phyloP scores from a whole-genome alignment of 805 yeast species.

The Starmerella bacillaris region DNA sequence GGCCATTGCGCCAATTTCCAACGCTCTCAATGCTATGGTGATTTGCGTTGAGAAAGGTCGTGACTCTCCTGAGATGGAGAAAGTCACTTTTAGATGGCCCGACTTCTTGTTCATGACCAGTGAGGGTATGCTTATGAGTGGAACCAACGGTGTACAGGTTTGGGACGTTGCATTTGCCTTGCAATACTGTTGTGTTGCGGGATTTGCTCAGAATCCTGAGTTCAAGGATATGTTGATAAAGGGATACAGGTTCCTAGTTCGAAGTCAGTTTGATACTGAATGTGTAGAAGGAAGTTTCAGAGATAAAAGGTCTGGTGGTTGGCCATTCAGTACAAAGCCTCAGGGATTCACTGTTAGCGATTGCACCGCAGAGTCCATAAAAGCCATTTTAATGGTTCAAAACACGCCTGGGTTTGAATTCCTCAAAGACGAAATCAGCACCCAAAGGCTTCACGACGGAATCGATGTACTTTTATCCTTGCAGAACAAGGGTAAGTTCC shows the following conservation, averaged over 20 bases:
- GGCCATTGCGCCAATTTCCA: constrained; percentile 86
- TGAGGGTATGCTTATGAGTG: constrained; percentile 83
- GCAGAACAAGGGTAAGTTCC: constrained; percentile 64
- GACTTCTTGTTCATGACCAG: constrained; percentile 74
- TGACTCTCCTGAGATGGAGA: constrained; percentile 41
- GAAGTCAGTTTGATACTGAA: constrained; percentile 72
- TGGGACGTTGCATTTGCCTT: constrained; percentile 93
- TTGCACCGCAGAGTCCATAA: constrained; percentile 89
- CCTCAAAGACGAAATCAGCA: constrained; percentile 35
- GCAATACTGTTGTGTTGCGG: constrained; percentile 66
- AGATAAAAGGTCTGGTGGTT: constrained; percentile 71
- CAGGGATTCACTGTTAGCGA: constrained; percentile 96
- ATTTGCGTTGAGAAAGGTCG: constrained; percentile 52
- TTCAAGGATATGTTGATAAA: constrained; percentile 44
- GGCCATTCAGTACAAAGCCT: constrained; percentile 90
- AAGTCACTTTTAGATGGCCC: constrained; percentile 40
- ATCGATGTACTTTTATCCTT: constrained; percentile 57
- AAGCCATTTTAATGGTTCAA: constrained; percentile 83
- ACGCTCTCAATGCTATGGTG: constrained; percentile 65
- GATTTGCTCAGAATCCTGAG: constrained; percentile 51
- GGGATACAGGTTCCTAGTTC: constrained; percentile 52
- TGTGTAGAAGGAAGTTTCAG: constrained; percentile 63
- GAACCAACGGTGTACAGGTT: constrained; percentile 92
- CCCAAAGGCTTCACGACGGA: constrained; percentile 40
- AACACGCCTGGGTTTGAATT: constrained; percentile 38